phyloP scores from a whole-genome alignment of 345 rosid genomes.

The Rhodamnia argentea region DNA sequence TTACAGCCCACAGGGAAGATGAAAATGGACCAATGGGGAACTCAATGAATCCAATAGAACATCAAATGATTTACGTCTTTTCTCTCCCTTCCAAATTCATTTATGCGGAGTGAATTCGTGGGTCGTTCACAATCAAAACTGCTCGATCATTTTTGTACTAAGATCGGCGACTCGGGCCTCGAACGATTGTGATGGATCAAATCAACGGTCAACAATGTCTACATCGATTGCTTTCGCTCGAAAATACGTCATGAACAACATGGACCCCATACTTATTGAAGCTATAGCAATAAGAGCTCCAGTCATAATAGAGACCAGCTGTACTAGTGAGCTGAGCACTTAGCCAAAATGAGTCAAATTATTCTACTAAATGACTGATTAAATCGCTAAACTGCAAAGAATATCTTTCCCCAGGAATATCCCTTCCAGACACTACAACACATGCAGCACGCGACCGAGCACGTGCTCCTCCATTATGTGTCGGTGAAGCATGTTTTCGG shows the following conservation, averaged over 20 bases:
- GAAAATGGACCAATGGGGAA: not conserved
- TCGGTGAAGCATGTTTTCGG: not conserved
- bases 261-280: not conserved
- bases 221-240: not conserved
- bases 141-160: rapidly evolving
- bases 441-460: not conserved
- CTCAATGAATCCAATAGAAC: not conserved
- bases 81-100: not conserved
- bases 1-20: not conserved
- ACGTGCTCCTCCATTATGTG: not conserved
- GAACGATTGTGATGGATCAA: not conserved
- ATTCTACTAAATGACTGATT: not conserved
- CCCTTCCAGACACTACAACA: not conserved
- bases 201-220: not conserved
- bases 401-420: not conserved
- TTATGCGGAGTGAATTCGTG: not conserved
- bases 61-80: not conserved
- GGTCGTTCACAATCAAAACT: not conserved
- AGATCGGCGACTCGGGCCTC: not conserved
- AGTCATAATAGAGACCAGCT: not conserved
- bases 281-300: not conserved
- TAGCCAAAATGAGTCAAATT: not conserved
- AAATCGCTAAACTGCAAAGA: not conserved
- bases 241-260: not conserved
- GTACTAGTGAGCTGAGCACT: not conserved